Conservation (phyloP, 164 flowering plant genomes). For the Vitis cinerea region DNA sequence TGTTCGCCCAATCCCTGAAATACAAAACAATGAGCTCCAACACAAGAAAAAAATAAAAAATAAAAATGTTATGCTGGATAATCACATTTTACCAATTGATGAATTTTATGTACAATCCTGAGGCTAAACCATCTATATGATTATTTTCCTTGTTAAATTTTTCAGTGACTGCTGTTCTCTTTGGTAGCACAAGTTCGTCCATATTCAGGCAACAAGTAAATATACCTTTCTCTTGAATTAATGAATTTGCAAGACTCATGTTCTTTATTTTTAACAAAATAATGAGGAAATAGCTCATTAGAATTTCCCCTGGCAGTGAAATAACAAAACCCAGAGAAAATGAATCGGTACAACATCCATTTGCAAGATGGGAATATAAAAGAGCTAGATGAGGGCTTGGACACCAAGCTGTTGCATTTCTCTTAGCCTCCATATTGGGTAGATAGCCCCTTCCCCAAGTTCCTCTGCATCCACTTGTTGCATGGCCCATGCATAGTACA, state of each 20-base stretch:
- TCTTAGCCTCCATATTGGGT: constrained; percentile 81
- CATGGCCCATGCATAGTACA: constrained; percentile 91
- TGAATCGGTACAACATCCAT: background rate
- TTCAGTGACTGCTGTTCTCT: background rate
- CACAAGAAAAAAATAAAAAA: too few species aligned
- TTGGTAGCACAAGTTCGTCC: background rate
- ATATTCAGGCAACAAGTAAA: background rate
- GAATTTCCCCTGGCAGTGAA: background rate
- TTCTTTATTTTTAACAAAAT: background rate
- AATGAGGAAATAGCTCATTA: background rate
- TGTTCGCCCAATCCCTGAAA: too few species aligned
- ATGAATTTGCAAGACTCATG: background rate
- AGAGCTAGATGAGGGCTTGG: constrained; percentile 68
- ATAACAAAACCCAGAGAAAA: background rate
- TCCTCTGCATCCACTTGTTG: constrained; percentile 76
- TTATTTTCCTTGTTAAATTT: background rate
- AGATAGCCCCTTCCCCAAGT: constrained; percentile 64
- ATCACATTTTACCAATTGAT: background rate
- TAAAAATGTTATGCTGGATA: too few species aligned
- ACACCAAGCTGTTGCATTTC: constrained; percentile 85
- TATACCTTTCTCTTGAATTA: background rate
- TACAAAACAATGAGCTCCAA: too few species aligned
- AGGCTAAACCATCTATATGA: background rate
- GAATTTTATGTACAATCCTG: background rate
- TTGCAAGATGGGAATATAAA: background rate